These are phyloP conservation scores for Diaporthe humulicola DNA, from an alignment of 2,329 filamentous ascomycete genomes.

Conservation along the genomic window DNA sequence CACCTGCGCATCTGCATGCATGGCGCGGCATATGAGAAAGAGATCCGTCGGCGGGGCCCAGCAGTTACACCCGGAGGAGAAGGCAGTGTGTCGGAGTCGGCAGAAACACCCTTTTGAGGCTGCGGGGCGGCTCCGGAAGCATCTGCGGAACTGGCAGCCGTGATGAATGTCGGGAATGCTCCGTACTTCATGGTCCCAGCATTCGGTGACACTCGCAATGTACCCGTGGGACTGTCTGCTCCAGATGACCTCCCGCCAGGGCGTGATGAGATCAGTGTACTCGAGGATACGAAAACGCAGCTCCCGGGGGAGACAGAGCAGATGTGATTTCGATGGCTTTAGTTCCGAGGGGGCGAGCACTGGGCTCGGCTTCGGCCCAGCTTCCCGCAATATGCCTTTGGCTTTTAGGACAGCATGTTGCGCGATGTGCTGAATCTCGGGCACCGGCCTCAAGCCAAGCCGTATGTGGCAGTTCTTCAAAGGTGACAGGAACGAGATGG, in stretches of 20 bases:
- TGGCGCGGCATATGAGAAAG: neutral
- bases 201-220: neutral
- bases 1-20: neutral
- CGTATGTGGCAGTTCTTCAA: too few species aligned
- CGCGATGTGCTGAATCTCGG: too few species aligned
- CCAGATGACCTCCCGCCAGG: constrained; percentile 39
- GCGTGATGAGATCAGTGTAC: constrained; percentile 41
- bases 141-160: constrained; percentile 30
- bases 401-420: too few species aligned
- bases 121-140: neutral
- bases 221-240: constrained; percentile 30
- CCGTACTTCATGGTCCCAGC: neutral
- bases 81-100: neutral
- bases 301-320: constrained; percentile 34
- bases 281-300: constrained; percentile 39
- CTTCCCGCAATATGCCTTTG: too few species aligned
- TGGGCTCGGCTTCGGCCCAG: too few species aligned
- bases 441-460: too few species aligned
- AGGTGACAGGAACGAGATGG: too few species aligned
- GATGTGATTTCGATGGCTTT: too few species aligned
- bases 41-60: neutral
- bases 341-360: too few species aligned
- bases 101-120: neutral
- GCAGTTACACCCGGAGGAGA: neutral
- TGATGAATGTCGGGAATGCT: constrained; percentile 16